phyloP scores from a whole-genome alignment of 2,329 filamentous ascomycete species.

The Botryotinia globosa region DNA sequence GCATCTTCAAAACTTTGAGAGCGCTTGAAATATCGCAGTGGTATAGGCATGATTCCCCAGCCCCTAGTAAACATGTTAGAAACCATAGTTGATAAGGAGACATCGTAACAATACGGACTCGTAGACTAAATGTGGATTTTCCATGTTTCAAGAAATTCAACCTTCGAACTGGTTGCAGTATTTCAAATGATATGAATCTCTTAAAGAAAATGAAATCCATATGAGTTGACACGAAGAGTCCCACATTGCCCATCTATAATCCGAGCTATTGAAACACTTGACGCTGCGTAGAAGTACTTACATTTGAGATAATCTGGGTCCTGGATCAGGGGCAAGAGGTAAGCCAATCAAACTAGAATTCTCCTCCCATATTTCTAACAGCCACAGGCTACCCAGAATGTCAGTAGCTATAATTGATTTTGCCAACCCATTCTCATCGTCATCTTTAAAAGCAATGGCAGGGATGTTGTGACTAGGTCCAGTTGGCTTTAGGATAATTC shows the following conservation, averaged over 20 bases:
- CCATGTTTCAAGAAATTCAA: not conserved
- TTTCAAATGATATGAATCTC: not conserved
- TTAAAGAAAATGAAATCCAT: not conserved
- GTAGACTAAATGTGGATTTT: not conserved
- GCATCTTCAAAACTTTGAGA: constrained; percentile 22
- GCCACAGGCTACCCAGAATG: constrained; percentile 29
- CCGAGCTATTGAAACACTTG: not conserved
- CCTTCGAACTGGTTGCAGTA: not conserved
- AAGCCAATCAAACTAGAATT: not conserved
- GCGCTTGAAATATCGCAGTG: constrained; percentile 27
- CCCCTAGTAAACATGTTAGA: constrained; percentile 23
- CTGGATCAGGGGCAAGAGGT: not conserved
- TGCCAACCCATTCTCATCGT: constrained; percentile 27
- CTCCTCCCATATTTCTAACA: constrained; percentile 5
- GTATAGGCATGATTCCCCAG: constrained; percentile 35
- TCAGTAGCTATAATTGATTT: constrained; percentile 32
- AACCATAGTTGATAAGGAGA: not conserved
- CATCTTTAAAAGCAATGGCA: constrained; percentile 32
- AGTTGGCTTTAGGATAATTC: constrained; percentile 22
- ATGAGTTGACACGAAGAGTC: not conserved
- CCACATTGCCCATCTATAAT: not conserved
- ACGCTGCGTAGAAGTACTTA: not conserved
- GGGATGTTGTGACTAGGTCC: constrained; percentile 32
- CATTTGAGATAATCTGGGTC: not conserved
- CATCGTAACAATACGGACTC: not conserved